Conservation (phyloP, 2,329 filamentous ascomycete genomes). For the Endoconidiophora laricicola region DNA sequence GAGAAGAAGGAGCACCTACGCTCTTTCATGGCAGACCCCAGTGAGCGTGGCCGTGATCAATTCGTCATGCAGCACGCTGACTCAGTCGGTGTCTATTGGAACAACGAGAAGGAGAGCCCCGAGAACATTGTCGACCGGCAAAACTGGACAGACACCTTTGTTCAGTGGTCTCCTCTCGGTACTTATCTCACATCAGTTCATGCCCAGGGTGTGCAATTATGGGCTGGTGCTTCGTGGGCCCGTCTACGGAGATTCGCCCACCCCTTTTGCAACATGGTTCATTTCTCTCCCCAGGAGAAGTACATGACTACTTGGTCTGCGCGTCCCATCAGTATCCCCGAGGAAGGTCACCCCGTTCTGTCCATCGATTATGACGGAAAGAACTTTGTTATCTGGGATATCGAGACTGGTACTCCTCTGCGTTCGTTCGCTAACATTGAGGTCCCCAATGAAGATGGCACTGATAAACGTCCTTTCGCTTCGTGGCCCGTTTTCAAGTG, state of each 20-base stretch:
- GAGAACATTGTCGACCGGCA: slow-evolving; percentile 81
- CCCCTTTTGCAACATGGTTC: slow-evolving; percentile 85
- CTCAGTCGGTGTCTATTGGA: slow-evolving; percentile 91
- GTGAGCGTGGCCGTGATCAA: slow-evolving; percentile 73
- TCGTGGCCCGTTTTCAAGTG: slow-evolving; percentile 96
- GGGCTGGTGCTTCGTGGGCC: slow-evolving; percentile 81
- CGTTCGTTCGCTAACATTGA: slow-evolving; percentile 90
- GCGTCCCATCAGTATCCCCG: slow-evolving; percentile 79
- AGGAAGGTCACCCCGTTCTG: slow-evolving; percentile 68
- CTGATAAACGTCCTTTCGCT: slow-evolving; percentile 65
- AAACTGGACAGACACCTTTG: slow-evolving; percentile 96
- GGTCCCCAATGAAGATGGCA: slow-evolving; percentile 37
- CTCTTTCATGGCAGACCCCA: slow-evolving; percentile 76
- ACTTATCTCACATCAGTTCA: slow-evolving; percentile 92
- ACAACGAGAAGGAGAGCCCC: slow-evolving; percentile 82
- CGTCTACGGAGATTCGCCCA: slow-evolving; percentile 88
- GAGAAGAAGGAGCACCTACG: slow-evolving; percentile 89
- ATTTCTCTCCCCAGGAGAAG: slow-evolving; percentile 85
- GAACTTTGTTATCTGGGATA: slow-evolving; percentile 98
- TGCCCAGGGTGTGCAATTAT: slow-evolving; percentile 89
- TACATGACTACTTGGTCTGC: slow-evolving; percentile 96
- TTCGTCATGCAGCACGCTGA: slow-evolving; percentile 90
- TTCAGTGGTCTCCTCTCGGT: slow-evolving; percentile 92
- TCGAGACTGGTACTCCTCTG: slow-evolving; percentile 73
- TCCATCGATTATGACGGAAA: slow-evolving; percentile 91